Conservation (phyloP, 345 rosid species). For the Sapria himalayana region DNA sequence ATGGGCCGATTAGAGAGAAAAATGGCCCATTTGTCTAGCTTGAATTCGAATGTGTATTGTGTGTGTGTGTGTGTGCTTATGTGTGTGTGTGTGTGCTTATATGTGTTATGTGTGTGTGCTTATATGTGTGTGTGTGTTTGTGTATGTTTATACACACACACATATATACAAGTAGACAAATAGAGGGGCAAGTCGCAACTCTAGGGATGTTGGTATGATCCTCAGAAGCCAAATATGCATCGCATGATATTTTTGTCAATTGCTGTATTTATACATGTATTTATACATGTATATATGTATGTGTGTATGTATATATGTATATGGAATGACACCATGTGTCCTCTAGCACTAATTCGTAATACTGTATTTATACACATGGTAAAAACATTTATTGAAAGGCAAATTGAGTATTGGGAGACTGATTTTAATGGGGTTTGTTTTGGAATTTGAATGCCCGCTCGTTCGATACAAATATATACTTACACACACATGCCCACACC, state of each 20-base stretch:
- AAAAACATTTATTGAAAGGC: not conserved
- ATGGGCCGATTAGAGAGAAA: too few relatives aligned
- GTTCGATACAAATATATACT: not conserved
- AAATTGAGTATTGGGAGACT: not conserved
- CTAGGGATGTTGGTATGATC: not conserved
- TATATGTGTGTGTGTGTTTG: not conserved
- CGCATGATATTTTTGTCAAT: not conserved
- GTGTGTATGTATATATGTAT: not conserved
- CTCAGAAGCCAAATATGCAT: not conserved
- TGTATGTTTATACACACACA: not conserved
- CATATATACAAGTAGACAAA: not conserved
- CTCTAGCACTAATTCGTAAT: not conserved
- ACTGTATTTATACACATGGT: not conserved
- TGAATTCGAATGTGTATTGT: too few relatives aligned
- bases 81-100: too few relatives aligned
- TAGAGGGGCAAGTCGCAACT: not conserved
- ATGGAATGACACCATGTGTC: not conserved
- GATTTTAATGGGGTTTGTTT: not conserved
- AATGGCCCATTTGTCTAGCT: too few relatives aligned
- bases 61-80: too few relatives aligned
- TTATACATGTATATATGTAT: not conserved
- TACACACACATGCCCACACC: not conserved
- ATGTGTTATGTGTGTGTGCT: not conserved
- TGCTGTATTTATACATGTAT: not conserved
- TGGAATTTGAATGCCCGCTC: not conserved